Percentiles rank a stretch among this genome's conserved stretches.
phyloP scores from a whole-genome alignment of 345 rosid genomes.

The Populus tremula region DNA sequence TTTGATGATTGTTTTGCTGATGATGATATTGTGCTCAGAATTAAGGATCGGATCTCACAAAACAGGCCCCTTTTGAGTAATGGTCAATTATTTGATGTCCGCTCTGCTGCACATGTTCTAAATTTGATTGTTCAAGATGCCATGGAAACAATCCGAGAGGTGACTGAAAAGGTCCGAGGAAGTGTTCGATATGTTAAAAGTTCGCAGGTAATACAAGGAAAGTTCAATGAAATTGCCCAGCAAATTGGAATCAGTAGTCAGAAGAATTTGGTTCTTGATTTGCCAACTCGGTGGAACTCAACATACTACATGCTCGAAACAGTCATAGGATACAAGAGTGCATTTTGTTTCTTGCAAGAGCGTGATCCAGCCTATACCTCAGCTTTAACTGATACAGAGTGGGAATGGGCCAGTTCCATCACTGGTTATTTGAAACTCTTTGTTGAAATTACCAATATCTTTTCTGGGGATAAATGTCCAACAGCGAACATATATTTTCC shows the following conservation, averaged over 20 bases:
- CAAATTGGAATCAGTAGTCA: conserved; percentile 54
- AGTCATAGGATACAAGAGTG: conserved; percentile 59
- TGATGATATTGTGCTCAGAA: conserved; percentile 62
- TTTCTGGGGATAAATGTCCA: conserved; percentile 57
- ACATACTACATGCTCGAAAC: conserved; percentile 80
- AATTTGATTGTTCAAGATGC: conserved; percentile 64
- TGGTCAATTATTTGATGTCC: conserved; percentile 69
- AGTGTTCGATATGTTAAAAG: conserved; percentile 73
- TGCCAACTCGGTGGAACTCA: conserved; percentile 60
- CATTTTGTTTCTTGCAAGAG: conserved; percentile 61
- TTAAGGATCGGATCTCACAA: conserved; percentile 60
- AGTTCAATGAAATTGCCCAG: conserved; percentile 70
- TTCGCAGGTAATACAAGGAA: conserved; percentile 56
- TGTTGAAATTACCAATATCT: conserved; percentile 53
- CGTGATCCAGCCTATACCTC: conserved; percentile 51
- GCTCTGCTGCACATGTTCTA: conserved; percentile 67
- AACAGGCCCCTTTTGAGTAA: conserved; percentile 53
- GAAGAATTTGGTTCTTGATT: conserved; percentile 62
- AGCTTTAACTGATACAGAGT: conserved; percentile 63
- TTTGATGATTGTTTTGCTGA: conserved; percentile 61
- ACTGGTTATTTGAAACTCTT: conserved; percentile 59
- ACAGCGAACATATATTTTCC: conserved; percentile 86
- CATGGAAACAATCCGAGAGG: conserved; percentile 53
- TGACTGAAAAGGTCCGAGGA: conserved; percentile 69
- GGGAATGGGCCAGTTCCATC: conserved; percentile 69